Conservation (phyloP, 345 rosid genomes). For the Gossypium arboreum region DNA sequence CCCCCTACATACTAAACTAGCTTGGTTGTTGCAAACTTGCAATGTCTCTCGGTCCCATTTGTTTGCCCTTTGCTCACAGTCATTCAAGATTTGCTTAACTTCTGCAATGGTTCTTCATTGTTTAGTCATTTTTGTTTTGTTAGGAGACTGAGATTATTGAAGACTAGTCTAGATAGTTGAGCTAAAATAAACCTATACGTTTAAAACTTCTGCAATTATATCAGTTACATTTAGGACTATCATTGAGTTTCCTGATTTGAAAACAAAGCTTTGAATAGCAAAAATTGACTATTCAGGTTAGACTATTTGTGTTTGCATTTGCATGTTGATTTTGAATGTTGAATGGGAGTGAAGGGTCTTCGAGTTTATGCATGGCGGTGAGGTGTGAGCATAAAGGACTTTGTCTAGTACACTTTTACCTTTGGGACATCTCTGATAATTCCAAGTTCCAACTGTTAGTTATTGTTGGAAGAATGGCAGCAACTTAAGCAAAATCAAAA, state of each 20-base stretch:
- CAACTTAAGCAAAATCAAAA: too few species aligned
- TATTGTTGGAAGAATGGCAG: too few species aligned
- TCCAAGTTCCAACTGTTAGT: not conserved
- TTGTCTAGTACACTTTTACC: not conserved
- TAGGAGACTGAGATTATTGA: not conserved
- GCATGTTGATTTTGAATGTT: not conserved
- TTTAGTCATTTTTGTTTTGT: not conserved
- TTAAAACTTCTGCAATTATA: not conserved
- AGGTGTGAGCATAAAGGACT: not conserved
- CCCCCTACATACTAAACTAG: not conserved
- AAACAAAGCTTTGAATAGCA: not conserved
- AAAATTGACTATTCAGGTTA: not conserved
- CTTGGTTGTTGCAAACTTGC: not conserved
- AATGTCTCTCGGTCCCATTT: not conserved
- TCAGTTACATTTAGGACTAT: not conserved
- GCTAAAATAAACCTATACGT: not conserved
- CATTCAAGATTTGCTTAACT: not conserved
- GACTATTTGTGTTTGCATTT: not conserved
- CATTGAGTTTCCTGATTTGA: not conserved
- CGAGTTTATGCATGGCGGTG: not conserved
- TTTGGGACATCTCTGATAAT: not conserved
- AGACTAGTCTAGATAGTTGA: not conserved
- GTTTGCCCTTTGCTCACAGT: too few species aligned
- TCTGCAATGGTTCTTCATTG: not conserved
- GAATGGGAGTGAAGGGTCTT: not conserved